Base-by-base conservation (phyloP, 495 filamentous ascomycete species). In the Pseudoneurospora amorphoporcata region DNA sequence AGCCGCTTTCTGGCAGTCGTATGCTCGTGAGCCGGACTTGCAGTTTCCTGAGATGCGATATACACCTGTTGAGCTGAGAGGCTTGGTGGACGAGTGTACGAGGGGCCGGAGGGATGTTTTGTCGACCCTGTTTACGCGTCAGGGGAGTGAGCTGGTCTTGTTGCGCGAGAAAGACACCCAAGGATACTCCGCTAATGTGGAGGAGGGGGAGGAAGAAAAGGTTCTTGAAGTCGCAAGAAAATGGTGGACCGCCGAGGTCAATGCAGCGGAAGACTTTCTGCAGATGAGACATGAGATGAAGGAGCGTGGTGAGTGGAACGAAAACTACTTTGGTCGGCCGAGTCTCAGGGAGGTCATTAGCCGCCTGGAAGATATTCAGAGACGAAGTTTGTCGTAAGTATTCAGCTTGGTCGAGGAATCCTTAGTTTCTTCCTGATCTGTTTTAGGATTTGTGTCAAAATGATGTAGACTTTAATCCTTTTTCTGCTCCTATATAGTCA, bases 1-100 rank as follows among this genome's bases (percentile, higher is more conserved):
- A 61, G 80, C 80, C 2, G 83, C 84, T 4, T 79, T 85, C 1
- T 86, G 85, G 84, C 83, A 84, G 71, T 84, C 82, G 41, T 86
- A 85, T 73, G 78, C 76, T 38, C 80, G 80, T 74, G 84, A 87
- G 71, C 79, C 84, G 19, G 81, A 85, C 9, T 72, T 84, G 23
- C 84, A 86, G 75, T 87, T 86, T 69, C 84, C 84, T 17, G 73
- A 78, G 32, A 86, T 79, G 70, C 74, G 74, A 12, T 69, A 70
- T 14, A 84, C 85, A 0, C 85, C 85, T 6, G 71, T 70, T 10
- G 70, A 71, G 45, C 72, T 87, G 47, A 78, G 81, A 39, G 71
- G 69, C 8, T 77, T 86, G 19, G 81, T 86, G 61, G 80, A 84
- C 39, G 68, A 74, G 32, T 87, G 85, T 70, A 87, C 84, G 9